Evolutionary conservation across 148 eudicot genomes (phyloP).

Genomic region (Rhododendron williamsianum): DNA sequence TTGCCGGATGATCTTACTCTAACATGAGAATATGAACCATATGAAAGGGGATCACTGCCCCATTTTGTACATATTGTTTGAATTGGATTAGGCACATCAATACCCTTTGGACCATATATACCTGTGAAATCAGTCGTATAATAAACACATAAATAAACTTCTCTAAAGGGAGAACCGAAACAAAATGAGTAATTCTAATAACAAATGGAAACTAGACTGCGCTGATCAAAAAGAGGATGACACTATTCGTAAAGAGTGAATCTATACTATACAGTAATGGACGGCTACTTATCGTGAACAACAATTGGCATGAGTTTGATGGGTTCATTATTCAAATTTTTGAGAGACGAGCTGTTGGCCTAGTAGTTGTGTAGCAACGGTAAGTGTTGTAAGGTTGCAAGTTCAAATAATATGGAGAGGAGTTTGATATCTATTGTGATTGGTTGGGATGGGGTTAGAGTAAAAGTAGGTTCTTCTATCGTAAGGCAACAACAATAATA

Average conservation of each 20-base stretch:
- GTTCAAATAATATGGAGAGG: background rate
- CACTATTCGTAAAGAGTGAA: background rate
- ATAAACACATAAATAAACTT: slow-evolving; percentile 10
- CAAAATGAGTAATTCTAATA: background rate
- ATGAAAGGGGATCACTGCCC: slow-evolving; percentile 77
- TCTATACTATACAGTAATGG: background rate
- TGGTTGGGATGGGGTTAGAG: no score
- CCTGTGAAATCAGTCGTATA: slow-evolving; percentile 36
- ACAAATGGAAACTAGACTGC: background rate
- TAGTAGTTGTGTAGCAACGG: background rate
- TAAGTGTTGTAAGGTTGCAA: background rate
- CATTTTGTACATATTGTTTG: slow-evolving; percentile 83
- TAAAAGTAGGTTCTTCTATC: background rate
- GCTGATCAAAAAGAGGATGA: background rate
- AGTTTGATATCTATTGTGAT: background rate
- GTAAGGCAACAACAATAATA: background rate
- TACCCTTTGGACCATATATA: slow-evolving; percentile 75
- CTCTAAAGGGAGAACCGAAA: background rate
- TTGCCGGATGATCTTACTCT: slow-evolving; percentile 66
- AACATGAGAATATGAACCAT: slow-evolving; percentile 90
- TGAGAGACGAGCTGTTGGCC: background rate
- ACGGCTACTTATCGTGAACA: background rate
- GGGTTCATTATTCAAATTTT: background rate
- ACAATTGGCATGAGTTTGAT: background rate
- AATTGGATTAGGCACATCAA: slow-evolving; percentile 73